Conservation (phyloP, 257 asterid species). For the Ilex aquifolium region DNA sequence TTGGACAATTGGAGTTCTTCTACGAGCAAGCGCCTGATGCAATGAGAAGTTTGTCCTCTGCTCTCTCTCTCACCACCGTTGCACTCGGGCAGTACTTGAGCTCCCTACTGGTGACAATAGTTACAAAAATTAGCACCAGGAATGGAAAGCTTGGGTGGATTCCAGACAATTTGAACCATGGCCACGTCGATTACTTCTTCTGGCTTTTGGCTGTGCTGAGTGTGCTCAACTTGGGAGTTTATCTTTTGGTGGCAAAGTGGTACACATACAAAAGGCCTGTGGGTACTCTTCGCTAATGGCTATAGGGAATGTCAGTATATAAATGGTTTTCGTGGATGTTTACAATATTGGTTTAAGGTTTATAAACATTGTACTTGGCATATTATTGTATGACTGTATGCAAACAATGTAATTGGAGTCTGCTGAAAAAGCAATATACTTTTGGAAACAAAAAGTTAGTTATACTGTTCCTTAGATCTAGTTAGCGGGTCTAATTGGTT, state of each 20-base stretch:
- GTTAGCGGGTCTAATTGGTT: too few species aligned
- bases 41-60: conserved; percentile 35
- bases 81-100: conserved; percentile 34
- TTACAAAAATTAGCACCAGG: conserved; percentile 14
- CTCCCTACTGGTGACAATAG: conserved; percentile 27
- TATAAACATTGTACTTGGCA: too few species aligned
- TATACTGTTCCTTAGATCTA: too few species aligned
- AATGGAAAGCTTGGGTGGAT: conserved; percentile 36
- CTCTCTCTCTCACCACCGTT: conserved; percentile 28
- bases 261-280: conserved; percentile 29
- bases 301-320: too few species aligned
- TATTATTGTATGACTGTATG: too few species aligned
- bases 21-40: conserved; percentile 43
- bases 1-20: conserved; percentile 31
- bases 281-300: too few species aligned
- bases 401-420: too few species aligned
- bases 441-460: too few species aligned
- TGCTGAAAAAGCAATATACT: too few species aligned
- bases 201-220: conserved; percentile 28
- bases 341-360: too few species aligned
- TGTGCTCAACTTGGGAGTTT: conserved; percentile 28
- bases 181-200: conserved; percentile 39
- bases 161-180: conserved; percentile 27
- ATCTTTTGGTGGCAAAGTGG: conserved; percentile 22
- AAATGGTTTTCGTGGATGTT: too few species aligned